Evolutionary conservation across 805 yeast species (phyloP).

Genomic region (Cyberlindnera meyerae): DNA sequence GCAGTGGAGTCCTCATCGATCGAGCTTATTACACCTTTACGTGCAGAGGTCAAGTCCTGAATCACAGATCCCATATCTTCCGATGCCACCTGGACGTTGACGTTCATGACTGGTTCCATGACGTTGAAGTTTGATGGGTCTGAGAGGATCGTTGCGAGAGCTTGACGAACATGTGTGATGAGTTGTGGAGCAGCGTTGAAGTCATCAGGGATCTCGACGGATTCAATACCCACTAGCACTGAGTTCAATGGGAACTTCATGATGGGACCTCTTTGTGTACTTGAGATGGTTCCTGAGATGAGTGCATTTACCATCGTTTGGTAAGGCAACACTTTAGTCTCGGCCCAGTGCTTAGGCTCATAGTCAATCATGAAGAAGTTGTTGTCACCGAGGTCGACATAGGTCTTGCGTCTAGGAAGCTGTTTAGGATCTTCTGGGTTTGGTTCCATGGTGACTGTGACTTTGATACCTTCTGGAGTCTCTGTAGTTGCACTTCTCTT

Average conservation of each 20-base stretch:
- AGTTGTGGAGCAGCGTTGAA: conserved; percentile 33
- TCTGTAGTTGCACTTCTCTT: conserved; percentile 14
- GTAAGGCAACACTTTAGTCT: conserved; percentile 43
- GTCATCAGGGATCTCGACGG: conserved; percentile 51
- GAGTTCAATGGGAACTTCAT: conserved; percentile 55
- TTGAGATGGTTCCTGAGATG: conserved; percentile 54
- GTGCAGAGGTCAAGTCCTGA: conserved; percentile 74
- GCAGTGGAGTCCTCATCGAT: conserved; percentile 57
- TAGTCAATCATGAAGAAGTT: conserved; percentile 31
- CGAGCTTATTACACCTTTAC: conserved; percentile 69
- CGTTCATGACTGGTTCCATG: conserved; percentile 85
- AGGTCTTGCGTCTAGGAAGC: conserved; percentile 25
- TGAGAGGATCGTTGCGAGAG: conserved; percentile 37
- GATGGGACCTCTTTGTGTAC: conserved; percentile 61
- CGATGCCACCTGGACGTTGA: conserved; percentile 60
- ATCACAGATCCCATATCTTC: conserved; percentile 77
- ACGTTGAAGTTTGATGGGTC: conserved; percentile 39
- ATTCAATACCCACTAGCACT: conserved; percentile 44
- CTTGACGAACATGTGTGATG: conserved; percentile 41
- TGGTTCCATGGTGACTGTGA: conserved; percentile 30
- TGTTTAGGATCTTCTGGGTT: conserved; percentile 23
- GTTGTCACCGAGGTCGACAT: conserved; percentile 30
- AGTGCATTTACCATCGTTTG: conserved; percentile 46
- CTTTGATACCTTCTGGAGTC: conserved; percentile 22
- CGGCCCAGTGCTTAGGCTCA: conserved; percentile 21